A percentile compares a stretch with the other conserved stretches of the same genome.
Conservation (phyloP, 2,329 filamentous ascomycete genomes). For the Clonostachys sp. region DNA sequence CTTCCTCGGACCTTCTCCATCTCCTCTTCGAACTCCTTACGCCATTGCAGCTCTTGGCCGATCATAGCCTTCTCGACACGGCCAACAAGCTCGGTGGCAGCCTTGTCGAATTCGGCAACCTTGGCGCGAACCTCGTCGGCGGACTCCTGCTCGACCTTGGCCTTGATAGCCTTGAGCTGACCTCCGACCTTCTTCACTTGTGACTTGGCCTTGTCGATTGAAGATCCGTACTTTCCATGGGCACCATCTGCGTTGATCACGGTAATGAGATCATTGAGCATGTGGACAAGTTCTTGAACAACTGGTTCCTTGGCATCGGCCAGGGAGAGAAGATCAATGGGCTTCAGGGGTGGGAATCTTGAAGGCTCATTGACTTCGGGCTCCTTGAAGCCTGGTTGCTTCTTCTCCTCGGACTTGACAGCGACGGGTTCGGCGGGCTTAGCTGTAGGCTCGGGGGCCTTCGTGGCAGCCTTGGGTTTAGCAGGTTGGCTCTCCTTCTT, state of each 20-base stretch:
- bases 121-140: constrained; percentile 71
- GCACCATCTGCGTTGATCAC: constrained; percentile 86
- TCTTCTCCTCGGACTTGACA: constrained; percentile 16
- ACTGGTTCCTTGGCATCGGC: constrained; percentile 77
- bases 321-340: constrained; percentile 75
- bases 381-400: constrained; percentile 31
- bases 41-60: constrained; percentile 76
- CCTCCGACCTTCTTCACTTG: constrained; percentile 74
- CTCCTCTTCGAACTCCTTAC: constrained; percentile 82
- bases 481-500: constrained; percentile 14
- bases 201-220: constrained; percentile 80
- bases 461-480: constrained; percentile 14
- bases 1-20: constrained; percentile 71
- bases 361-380: constrained; percentile 65
- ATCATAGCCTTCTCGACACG: constrained; percentile 83
- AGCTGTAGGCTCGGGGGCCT: constrained; percentile 5
- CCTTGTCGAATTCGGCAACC: constrained; percentile 75
- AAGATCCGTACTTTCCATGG: constrained; percentile 69
- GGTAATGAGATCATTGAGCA: constrained; percentile 92
- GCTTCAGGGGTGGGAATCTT: constrained; percentile 56
- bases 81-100: constrained; percentile 80
- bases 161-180: constrained; percentile 73
- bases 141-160: constrained; percentile 63
- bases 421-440: constrained; percentile 6
- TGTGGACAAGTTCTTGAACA: constrained; percentile 89